Percentiles rank a stretch among this genome's conserved stretches.
These are phyloP conservation scores for Taphrina flavorubra DNA, from an alignment of 1,139 yeast genomes.

Conservation along the genomic window DNA sequence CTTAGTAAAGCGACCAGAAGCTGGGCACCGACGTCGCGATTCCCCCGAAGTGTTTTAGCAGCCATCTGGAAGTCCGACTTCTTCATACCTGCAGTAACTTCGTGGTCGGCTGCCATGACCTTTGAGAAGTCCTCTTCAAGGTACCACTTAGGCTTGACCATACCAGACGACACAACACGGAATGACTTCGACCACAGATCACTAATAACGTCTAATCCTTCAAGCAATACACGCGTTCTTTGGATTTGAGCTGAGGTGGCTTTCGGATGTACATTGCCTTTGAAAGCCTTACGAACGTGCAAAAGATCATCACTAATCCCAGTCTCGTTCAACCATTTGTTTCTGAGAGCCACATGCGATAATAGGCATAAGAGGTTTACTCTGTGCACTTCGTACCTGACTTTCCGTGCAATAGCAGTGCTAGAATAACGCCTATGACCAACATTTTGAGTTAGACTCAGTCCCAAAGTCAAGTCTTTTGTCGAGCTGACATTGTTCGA, in stretches of 20 bases:
- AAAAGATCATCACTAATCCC: slow-evolving; percentile 54
- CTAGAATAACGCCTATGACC: not conserved
- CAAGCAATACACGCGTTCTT: slow-evolving; percentile 73
- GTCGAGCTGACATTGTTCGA: not conserved
- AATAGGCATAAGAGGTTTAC: slow-evolving; percentile 64
- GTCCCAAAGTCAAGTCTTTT: not conserved
- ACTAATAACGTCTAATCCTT: slow-evolving; percentile 71
- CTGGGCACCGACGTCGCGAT: slow-evolving; percentile 81
- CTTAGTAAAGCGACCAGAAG: slow-evolving; percentile 82
- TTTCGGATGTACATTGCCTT: slow-evolving; percentile 59
- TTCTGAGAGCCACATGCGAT: slow-evolving; percentile 69
- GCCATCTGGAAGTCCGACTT: slow-evolving; percentile 55
- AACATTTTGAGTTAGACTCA: not conserved
- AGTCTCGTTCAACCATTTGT: slow-evolving; percentile 70
- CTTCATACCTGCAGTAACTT: slow-evolving; percentile 44
- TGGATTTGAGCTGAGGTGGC: slow-evolving; percentile 53
- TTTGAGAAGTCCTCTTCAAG: slow-evolving; percentile 46
- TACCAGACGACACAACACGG: slow-evolving; percentile 46
- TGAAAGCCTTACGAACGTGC: slow-evolving; percentile 46
- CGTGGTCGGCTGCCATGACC: slow-evolving; percentile 1
- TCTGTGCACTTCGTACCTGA: slow-evolving; percentile 65
- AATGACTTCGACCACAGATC: slow-evolving; percentile 50
- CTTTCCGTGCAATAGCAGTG: slow-evolving; percentile 63
- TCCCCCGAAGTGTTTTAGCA: slow-evolving; percentile 63
- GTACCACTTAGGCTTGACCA: slow-evolving; percentile 40